These are phyloP conservation scores for Phlebiopsis gigantea DNA, from an alignment of 768 basidiomycete genomes.

Conservation along the genomic window DNA sequence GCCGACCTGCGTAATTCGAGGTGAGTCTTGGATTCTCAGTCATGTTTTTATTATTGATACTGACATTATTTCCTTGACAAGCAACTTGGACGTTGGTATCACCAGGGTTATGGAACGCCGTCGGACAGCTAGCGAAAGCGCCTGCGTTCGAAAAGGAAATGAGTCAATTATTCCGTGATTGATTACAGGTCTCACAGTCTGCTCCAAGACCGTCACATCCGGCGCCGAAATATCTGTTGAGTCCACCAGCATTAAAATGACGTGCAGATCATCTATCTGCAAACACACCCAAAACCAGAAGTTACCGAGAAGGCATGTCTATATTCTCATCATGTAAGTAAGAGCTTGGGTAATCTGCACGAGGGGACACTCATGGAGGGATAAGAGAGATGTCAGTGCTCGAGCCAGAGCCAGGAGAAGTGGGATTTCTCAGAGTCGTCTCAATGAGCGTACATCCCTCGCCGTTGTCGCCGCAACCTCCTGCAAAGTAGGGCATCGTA, in stretches of 20 bases:
- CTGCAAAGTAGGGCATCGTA: conserved; percentile 8
- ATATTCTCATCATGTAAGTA: too few species aligned
- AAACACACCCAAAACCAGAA: conserved; percentile 33
- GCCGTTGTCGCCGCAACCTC: conserved; percentile 33
- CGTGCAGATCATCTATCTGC: too few species aligned
- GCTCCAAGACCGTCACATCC: not conserved
- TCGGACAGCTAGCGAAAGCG: conserved; percentile 27
- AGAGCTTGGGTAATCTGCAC: too few species aligned
- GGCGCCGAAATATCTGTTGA: not conserved
- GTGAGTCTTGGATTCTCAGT: too few species aligned
- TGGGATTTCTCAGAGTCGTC: conserved; percentile 31
- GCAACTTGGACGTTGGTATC: conserved; percentile 35
- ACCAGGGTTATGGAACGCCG: conserved; percentile 32
- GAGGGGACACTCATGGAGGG: conserved; percentile 30
- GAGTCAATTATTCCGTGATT: not conserved
- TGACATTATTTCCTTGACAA: conserved; percentile 32
- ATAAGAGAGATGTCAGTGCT: conserved; percentile 35
- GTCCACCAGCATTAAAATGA: too few species aligned
- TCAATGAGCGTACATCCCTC: conserved; percentile 35
- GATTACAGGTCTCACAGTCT: not conserved
- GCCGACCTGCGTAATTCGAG: not conserved
- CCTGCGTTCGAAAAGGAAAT: conserved; percentile 25
- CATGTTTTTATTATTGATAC: too few species aligned
- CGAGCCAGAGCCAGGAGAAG: conserved; percentile 25
- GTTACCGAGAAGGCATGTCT: conserved; percentile 37